Conservation (phyloP, 2,329 filamentous ascomycete species). For the Tolypocladium paradoxum region DNA sequence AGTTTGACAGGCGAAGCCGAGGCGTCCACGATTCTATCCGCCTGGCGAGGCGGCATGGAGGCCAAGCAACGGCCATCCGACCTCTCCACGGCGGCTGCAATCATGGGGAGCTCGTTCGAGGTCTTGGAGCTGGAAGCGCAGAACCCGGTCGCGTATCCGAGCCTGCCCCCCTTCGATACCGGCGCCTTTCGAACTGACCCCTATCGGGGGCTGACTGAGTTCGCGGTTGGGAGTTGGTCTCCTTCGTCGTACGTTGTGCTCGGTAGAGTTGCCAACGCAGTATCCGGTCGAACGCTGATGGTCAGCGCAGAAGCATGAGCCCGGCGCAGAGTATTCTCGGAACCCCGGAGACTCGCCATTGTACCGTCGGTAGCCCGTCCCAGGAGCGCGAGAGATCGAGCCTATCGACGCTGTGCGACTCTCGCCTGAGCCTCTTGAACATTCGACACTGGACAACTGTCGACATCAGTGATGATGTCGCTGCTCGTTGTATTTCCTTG, state of each 20-base stretch:
- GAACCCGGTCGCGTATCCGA: slow-evolving; percentile 12
- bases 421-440: slow-evolving; percentile 13
- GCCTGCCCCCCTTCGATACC: background rate
- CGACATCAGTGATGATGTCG: slow-evolving; percentile 13
- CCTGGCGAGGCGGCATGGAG: slow-evolving; percentile 5
- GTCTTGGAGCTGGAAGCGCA: slow-evolving; percentile 14
- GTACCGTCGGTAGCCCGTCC: too few relatives aligned
- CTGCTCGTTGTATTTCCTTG: slow-evolving; percentile 20
- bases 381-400: background rate
- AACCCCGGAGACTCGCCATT: too few relatives aligned
- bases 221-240: background rate
- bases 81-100: background rate
- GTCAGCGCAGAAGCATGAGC: too few relatives aligned
- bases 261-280: too few relatives aligned
- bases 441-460: slow-evolving; percentile 23
- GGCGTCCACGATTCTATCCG: slow-evolving; percentile 9
- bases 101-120: background rate
- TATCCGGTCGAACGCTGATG: too few relatives aligned
- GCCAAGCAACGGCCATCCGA: background rate
- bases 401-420: slow-evolving; percentile 11
- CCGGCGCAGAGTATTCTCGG: too few relatives aligned
- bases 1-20: slow-evolving; percentile 11
- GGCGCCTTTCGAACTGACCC: background rate
- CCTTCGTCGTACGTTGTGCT: background rate
- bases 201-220: background rate